phyloP scores from a whole-genome alignment of 371 early-diverging fungal genomes.

The Syncephalis fuscata region DNA sequence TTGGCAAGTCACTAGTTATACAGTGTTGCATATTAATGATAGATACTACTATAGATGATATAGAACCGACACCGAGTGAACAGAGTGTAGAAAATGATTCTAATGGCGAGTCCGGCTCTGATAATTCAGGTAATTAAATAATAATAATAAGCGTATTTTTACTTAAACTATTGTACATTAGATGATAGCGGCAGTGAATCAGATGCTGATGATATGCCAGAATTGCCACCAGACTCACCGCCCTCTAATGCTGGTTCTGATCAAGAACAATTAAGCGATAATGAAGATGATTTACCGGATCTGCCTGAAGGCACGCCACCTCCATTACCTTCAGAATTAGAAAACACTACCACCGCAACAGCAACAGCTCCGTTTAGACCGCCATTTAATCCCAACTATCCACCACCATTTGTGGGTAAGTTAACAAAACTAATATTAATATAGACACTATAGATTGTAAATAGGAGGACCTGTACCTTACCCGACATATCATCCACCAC shows the following conservation, averaged over 20 bases:
- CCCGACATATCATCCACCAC: not conserved
- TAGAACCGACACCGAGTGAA: no score
- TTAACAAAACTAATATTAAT: no score
- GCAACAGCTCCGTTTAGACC: not conserved
- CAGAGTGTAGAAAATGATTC: no score
- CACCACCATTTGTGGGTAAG: no score
- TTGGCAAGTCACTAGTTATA: not conserved
- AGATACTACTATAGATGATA: no score
- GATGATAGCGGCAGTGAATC: not conserved
- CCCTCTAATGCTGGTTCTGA: not conserved
- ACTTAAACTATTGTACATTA: no score
- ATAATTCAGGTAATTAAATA: no score
- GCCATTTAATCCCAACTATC: not conserved
- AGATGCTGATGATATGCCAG: constrained; percentile 1
- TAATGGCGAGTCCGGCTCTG: no score
- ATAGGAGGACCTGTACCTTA: not conserved
- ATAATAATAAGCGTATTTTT: no score
- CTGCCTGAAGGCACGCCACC: not conserved
- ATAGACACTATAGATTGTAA: no score
- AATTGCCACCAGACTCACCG: constrained; percentile 1
- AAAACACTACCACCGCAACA: not conserved
- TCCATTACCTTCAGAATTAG: not conserved
- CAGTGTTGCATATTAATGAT: no score
- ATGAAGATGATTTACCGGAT: not conserved
- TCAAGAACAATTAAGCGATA: not conserved